Base-by-base conservation (phyloP, 139 green algal genomes). In the Chlamydomonas sp. region DNA sequence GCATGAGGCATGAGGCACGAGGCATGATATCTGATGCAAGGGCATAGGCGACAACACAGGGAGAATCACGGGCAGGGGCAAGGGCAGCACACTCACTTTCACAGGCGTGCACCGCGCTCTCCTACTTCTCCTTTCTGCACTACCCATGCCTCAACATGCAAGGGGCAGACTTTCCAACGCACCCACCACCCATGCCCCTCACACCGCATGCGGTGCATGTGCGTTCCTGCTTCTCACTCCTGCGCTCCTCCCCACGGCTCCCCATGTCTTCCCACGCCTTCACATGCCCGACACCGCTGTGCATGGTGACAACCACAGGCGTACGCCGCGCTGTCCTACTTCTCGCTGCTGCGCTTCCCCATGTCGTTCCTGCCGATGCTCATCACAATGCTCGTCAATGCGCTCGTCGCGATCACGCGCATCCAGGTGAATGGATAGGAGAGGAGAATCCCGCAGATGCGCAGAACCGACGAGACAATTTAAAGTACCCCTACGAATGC, bases 341-440 rank as follows among this genome's bases (percentile, higher is more conserved):
- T 98, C 72, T 85, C 84, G 35, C 82, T 97, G 68, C 87, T 98
- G 81, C 88, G 93, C 62, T 91, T 97, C 70, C 93, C 93, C 3
- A 81, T 98, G 69, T 79, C 89, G 39, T 91, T 96, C 71, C 79
- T 98, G 47, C 93, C 93, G 39, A 90, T 96, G 74, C 33, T 76
- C 20, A 66, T 71, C 28, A 76, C 70, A 35, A 67, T 70, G 71
- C 49, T 84, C 20, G 63, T 87, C 57, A 90, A 90, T 69, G 84
- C 84, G 0, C 62, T 82, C 28, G 74, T 90, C 20, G 82, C 78
- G 16, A 66, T 90, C 37, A 83, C 80, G 47, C 82, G 83, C 49
- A 89, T 89, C 35, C 48, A 61, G n/a, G n/a, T n/a, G n/a, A n/a
- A n/a, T n/a, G n/a, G n/a, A n/a, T 43, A 63, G 13, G 82, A 90